Percentiles rank a stretch among this genome's conserved stretches.
Conservation (phyloP, 805 yeast genomes). For the Lipomyces lipofer region DNA sequence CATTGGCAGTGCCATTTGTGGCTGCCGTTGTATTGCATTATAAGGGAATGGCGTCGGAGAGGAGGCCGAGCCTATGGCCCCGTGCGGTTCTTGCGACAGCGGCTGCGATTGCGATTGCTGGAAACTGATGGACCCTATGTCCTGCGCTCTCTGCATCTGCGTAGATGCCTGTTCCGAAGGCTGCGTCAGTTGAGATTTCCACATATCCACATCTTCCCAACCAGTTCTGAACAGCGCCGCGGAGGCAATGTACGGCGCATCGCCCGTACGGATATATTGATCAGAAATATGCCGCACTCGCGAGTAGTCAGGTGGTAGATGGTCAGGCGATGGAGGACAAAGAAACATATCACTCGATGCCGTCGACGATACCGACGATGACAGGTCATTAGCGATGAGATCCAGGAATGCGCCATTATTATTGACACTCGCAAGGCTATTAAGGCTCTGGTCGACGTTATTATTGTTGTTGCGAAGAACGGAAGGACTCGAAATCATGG, state of each 20-base stretch:
- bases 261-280: constrained; percentile 15
- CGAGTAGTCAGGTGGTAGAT: constrained; percentile 11
- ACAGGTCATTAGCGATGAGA: not conserved
- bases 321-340: not conserved
- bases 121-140: not conserved
- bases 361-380: not conserved
- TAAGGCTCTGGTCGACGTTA: not conserved
- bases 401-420: not conserved
- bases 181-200: constrained; percentile 3
- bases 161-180: not conserved
- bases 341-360: not conserved
- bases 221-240: constrained; percentile 6
- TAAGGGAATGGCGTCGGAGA: too few relatives aligned
- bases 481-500: not conserved
- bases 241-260: constrained; percentile 18
- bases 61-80: too few relatives aligned
- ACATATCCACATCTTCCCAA: constrained; percentile 12
- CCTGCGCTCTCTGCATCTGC: not conserved
- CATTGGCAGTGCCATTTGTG: too few relatives aligned
- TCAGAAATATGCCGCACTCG: constrained; percentile 15
- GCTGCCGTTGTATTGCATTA: not conserved
- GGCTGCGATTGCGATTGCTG: not conserved
- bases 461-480: not conserved
- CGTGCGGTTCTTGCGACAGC: too few relatives aligned
- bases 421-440: not conserved